phyloP scores from a whole-genome alignment of 768 basidiomycete species.

The Terana coerulea region DNA sequence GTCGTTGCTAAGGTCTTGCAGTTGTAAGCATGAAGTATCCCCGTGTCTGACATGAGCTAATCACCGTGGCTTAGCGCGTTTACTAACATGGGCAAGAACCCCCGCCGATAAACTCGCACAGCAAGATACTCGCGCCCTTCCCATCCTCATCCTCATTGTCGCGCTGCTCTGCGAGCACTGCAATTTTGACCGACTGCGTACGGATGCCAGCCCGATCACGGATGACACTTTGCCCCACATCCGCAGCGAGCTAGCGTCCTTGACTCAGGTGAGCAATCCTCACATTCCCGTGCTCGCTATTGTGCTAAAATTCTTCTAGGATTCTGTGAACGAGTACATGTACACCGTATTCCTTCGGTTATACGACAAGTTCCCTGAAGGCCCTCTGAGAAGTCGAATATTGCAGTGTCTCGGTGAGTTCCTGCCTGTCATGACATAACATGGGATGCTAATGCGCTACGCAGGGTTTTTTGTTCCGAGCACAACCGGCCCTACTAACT shows the following conservation, averaged over 20 bases:
- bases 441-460: background rate
- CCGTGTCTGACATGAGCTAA: too few species aligned
- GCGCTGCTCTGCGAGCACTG: conserved; percentile 86
- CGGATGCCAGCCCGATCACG: conserved; percentile 38
- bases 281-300: background rate
- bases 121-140: conserved; percentile 51
- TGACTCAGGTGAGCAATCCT: conserved; percentile 44
- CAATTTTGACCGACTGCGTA: conserved; percentile 72
- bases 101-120: conserved; percentile 36
- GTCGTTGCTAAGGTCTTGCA: conserved; percentile 80
- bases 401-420: conserved; percentile 80
- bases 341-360: conserved; percentile 70
- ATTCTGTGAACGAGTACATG: conserved; percentile 77
- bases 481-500: conserved; percentile 90
- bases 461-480: conserved; percentile 88
- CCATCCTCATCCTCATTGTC: conserved; percentile 79
- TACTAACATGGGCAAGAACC: conserved; percentile 51
- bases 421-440: background rate
- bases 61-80: conserved; percentile 40
- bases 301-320: conserved; percentile 33
- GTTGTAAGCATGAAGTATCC: conserved; percentile 61
- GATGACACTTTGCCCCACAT: conserved; percentile 37
- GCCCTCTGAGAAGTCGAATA: conserved; percentile 62
- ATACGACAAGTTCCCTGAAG: conserved; percentile 61
- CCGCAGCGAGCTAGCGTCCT: conserved; percentile 49